Conservation (phyloP, 225 moss, liverwort and hornwort species). For the Pleurozium schreberi region DNA sequence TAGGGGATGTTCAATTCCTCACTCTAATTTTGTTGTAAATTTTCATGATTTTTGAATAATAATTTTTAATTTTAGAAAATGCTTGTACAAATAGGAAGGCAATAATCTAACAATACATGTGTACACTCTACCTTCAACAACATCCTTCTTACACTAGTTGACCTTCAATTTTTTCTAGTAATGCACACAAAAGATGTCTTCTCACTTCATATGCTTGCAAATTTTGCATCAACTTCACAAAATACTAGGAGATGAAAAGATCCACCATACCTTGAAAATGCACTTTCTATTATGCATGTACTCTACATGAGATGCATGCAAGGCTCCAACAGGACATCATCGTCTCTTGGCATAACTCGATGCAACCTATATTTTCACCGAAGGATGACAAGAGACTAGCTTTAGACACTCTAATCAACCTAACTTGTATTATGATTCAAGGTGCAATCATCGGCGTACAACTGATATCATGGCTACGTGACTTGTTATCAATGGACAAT, state of each 20-base stretch:
- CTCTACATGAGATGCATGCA: background rate
- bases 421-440: too few species aligned
- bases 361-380: fast-evolving
- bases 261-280: background rate
- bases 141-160: background rate
- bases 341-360: fast-evolving
- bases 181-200: background rate
- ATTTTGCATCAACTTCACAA: background rate
- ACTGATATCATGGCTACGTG: too few species aligned
- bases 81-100: background rate
- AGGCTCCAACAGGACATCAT: fast-evolving
- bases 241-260: background rate
- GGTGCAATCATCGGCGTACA: too few species aligned
- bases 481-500: too few species aligned
- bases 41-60: background rate
- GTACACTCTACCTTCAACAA: background rate
- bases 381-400: fast-evolving
- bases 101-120: background rate
- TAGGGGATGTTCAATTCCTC: background rate
- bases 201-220: background rate
- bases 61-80: too few species aligned
- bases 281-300: fast-evolving
- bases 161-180: background rate
- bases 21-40: background rate
- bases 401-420: too few species aligned